Percentiles rank a stretch among this genome's conserved stretches.
These are phyloP conservation scores for Yueomyces sp. DNA, from an alignment of 805 yeast species.

Conservation along the genomic window DNA sequence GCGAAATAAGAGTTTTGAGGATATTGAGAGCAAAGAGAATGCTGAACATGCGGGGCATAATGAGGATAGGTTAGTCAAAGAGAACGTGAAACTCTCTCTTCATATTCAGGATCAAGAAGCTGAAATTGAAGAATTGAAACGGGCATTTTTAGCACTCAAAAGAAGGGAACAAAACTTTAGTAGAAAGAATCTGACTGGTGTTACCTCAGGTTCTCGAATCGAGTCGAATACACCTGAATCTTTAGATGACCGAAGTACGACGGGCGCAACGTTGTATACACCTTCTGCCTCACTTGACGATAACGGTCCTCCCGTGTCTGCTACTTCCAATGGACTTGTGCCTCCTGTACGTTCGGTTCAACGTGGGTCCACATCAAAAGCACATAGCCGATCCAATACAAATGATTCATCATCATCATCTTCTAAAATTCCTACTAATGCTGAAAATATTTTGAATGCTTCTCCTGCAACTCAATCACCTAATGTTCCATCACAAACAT, in stretches of 20 bases:
- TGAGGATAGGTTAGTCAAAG: slow-evolving; percentile 21
- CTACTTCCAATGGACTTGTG: not conserved
- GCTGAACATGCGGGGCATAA: slow-evolving; percentile 8
- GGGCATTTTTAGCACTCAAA: slow-evolving; percentile 5
- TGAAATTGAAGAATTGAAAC: slow-evolving; percentile 12
- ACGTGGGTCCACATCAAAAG: not conserved
- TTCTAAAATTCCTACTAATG: too few relatives aligned
- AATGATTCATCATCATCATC: not conserved
- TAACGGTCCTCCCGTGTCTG: not conserved
- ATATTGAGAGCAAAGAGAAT: slow-evolving; percentile 13
- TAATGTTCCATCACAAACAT: too few relatives aligned
- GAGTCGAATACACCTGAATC: too few relatives aligned
- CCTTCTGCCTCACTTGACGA: too few relatives aligned
- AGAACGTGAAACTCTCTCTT: slow-evolving; percentile 16
- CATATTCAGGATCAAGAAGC: slow-evolving; percentile 15
- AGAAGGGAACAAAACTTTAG: slow-evolving; percentile 4
- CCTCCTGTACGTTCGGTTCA: not conserved
- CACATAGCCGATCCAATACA: not conserved
- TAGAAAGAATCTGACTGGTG: not conserved
- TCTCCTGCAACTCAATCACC: too few relatives aligned
- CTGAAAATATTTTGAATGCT: too few relatives aligned
- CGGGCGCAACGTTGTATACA: too few relatives aligned
- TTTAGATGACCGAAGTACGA: too few relatives aligned
- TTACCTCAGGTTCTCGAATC: too few relatives aligned
- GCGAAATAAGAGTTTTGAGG: slow-evolving; percentile 17